Evolutionary conservation across 83 land plant genomes (phyloP).

Genomic region (Isoetes engelmannii): DNA sequence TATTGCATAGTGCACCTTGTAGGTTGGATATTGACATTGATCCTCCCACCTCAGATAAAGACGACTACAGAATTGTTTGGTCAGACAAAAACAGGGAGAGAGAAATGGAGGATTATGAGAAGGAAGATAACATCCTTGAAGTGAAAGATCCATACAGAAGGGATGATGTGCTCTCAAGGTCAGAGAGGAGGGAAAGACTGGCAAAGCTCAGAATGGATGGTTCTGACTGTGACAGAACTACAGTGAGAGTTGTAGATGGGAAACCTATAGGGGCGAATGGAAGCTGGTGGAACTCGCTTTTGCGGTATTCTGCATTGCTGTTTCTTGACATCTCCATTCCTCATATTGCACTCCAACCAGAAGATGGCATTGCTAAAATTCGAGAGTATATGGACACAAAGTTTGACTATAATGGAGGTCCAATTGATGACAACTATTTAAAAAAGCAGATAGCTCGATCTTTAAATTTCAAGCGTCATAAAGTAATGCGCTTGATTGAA

Average conservation of each 20-base stretch:
- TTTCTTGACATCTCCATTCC: slow-evolving; percentile 5
- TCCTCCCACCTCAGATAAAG: neutral
- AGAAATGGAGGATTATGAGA: neutral
- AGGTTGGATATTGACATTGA: no score
- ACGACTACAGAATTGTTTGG: slow-evolving; percentile 6
- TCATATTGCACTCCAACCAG: slow-evolving; percentile 6
- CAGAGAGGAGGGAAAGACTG: neutral
- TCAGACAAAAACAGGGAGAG: neutral
- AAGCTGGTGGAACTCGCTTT: slow-evolving; percentile 7
- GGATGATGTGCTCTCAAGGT: neutral
- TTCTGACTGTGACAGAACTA: neutral
- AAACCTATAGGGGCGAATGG: slow-evolving; percentile 1
- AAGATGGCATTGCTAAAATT: neutral
- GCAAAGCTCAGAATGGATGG: neutral
- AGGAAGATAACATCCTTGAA: neutral
- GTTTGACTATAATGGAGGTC: slow-evolving; percentile 1
- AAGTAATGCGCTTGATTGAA: slow-evolving; percentile 4
- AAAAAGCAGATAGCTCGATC: slow-evolving; percentile 4
- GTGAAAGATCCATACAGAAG: neutral
- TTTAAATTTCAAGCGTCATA: slow-evolving; percentile 2
- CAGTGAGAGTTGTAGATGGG: neutral
- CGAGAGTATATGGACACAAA: slow-evolving; percentile 7
- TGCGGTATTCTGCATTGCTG: neutral
- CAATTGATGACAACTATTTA: neutral
- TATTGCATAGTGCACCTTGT: no score